Evolutionary conservation across 2,329 filamentous ascomycete genomes (phyloP).

Genomic region (Ascochyta koolunga): DNA sequence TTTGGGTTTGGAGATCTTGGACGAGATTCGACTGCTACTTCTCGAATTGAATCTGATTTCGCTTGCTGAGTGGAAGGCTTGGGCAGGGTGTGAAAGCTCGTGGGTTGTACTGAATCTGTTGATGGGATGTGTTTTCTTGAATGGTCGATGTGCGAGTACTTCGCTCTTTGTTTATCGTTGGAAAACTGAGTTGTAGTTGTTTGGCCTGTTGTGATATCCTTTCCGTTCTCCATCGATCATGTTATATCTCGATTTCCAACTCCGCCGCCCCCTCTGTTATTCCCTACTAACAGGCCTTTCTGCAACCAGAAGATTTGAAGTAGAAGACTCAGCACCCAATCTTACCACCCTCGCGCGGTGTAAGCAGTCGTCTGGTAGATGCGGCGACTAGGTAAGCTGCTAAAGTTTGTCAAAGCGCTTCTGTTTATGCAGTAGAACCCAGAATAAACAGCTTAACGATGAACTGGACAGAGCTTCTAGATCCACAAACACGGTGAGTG

Average conservation of each 20-base stretch:
- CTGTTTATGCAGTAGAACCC: not conserved
- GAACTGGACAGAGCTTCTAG: slow-evolving; percentile 14
- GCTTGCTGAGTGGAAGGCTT: slow-evolving; percentile 14
- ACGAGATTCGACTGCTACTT: slow-evolving; percentile 25
- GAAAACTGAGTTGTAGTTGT: slow-evolving; percentile 4
- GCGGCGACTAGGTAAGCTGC: slow-evolving; percentile 24
- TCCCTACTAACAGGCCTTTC: slow-evolving; percentile 14
- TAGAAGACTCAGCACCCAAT: slow-evolving; percentile 28
- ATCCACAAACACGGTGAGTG: slow-evolving; percentile 23
- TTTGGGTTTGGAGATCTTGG: slow-evolving; percentile 20
- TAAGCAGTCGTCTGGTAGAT: slow-evolving; percentile 34
- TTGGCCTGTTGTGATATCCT: slow-evolving; percentile 13
- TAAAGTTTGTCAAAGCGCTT: slow-evolving; percentile 29
- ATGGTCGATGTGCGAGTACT: slow-evolving; percentile 12
- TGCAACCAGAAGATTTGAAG: slow-evolving; percentile 29
- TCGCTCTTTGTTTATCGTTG: slow-evolving; percentile 18
- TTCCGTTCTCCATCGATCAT: not conserved
- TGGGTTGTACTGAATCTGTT: slow-evolving; percentile 30
- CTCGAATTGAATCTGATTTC: slow-evolving; percentile 8
- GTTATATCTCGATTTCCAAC: slow-evolving; percentile 32
- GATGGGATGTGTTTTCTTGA: slow-evolving; percentile 31
- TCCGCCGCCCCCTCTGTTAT: slow-evolving; percentile 19
- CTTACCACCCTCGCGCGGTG: slow-evolving; percentile 23
- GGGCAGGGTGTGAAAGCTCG: slow-evolving; percentile 12
- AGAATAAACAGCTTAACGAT: slow-evolving; percentile 1